Percentiles rank a stretch among this genome's conserved stretches.
Conservation (phyloP, 805 yeast genomes). For the Clavispora asparagi region DNA sequence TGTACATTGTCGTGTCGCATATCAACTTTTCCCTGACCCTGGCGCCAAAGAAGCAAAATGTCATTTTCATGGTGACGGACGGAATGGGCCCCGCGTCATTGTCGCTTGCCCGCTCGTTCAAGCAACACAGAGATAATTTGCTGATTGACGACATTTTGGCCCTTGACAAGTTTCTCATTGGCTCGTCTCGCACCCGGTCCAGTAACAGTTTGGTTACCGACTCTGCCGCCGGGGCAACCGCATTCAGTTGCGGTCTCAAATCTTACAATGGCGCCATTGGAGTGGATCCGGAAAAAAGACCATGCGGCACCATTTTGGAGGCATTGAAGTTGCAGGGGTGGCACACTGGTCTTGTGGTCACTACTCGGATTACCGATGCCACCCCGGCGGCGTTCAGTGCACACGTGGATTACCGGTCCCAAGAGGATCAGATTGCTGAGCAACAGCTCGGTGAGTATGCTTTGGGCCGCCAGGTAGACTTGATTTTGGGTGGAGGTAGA, state of each 20-base stretch:
- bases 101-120: conserved; percentile 71
- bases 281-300: conserved; percentile 60
- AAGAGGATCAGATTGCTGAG: conserved; percentile 81
- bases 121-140: conserved; percentile 54
- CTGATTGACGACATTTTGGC: conserved; percentile 50
- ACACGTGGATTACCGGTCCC: conserved; percentile 70
- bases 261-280: conserved; percentile 89
- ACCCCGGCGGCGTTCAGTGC: conserved; percentile 89
- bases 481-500: conserved; percentile 89
- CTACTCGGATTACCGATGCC: conserved; percentile 90
- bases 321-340: conserved; percentile 80
- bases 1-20: not conserved
- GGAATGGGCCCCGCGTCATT: conserved; percentile 95
- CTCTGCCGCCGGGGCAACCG: conserved; percentile 97
- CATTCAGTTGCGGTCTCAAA: conserved; percentile 80
- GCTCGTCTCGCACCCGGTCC: conserved; percentile 81
- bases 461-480: conserved; percentile 73
- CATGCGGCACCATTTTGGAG: conserved; percentile 86
- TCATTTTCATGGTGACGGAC: conserved; percentile 85
- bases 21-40: conserved; percentile 1
- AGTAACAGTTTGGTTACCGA: conserved; percentile 77
- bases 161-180: conserved; percentile 68
- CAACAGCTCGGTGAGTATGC: conserved; percentile 83
- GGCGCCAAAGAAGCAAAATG: conserved; percentile 51
- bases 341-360: conserved; percentile 84